These are phyloP conservation scores for Aspergillus persii DNA, from an alignment of 2,329 filamentous ascomycete genomes.

Conservation along the genomic window DNA sequence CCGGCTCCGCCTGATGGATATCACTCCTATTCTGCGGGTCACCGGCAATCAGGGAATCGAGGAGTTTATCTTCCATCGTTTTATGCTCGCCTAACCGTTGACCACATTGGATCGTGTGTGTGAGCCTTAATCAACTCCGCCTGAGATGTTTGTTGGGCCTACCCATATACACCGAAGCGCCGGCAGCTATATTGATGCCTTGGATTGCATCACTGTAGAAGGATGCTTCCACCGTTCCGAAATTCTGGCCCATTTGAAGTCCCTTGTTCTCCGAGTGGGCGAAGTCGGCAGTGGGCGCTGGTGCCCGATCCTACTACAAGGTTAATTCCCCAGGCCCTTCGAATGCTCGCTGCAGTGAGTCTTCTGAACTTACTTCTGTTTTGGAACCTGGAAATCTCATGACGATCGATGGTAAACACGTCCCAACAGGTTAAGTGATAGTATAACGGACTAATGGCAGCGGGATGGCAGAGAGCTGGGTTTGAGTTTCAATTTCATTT, in stretches of 20 bases:
- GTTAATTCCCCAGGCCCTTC: too few species aligned
- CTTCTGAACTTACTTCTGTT: too few species aligned
- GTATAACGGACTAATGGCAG: too few species aligned
- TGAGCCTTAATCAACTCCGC: neutral
- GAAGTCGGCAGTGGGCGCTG: neutral
- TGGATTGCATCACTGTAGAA: constrained; percentile 1
- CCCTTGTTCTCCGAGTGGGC: neutral
- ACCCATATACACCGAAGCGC: constrained; percentile 4
- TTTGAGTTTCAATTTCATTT: too few species aligned
- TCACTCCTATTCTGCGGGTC: neutral
- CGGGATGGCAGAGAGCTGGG: too few species aligned
- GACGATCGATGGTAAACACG: too few species aligned
- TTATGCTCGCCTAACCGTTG: neutral
- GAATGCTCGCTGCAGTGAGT: too few species aligned
- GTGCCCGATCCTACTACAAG: too few species aligned
- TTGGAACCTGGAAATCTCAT: too few species aligned
- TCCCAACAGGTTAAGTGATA: too few species aligned
- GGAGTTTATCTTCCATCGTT: constrained; percentile 1
- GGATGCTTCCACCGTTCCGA: neutral
- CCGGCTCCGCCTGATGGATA: neutral
- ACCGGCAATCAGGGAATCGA: neutral
- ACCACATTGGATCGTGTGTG: neutral
- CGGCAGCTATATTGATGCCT: neutral
- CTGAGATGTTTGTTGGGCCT: neutral
- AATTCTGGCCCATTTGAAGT: constrained; percentile 1